Conservation (phyloP, 805 yeast genomes). For the Kazachstania martiniae region DNA sequence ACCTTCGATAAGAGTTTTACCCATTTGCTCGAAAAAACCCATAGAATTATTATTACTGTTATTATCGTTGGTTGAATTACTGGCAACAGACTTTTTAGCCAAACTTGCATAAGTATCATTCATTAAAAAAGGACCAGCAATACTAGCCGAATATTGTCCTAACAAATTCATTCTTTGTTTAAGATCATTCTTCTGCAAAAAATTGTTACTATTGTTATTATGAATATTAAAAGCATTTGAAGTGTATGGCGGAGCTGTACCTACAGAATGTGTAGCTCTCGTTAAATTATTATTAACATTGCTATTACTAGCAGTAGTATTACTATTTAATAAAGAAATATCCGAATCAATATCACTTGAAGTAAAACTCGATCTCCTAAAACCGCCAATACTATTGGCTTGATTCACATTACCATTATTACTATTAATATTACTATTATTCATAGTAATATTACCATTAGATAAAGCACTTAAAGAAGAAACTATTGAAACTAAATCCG, state of each 20-base stretch:
- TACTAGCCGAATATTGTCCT: conserved; percentile 20
- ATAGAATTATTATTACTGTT: background rate
- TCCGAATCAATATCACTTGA: conserved; percentile 18
- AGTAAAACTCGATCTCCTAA: conserved; percentile 23
- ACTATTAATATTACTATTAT: background rate
- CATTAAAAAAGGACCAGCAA: conserved; percentile 12
- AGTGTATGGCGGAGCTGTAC: conserved; percentile 22
- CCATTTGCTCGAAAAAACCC: conserved; percentile 27
- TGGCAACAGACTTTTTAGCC: conserved; percentile 1
- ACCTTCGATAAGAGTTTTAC: conserved; percentile 27
- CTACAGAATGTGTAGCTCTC: conserved; percentile 25
- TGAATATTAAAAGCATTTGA: conserved; percentile 3
- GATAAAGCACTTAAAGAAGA: conserved; percentile 29
- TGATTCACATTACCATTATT: conserved; percentile 1
- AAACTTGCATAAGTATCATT: conserved; percentile 1
- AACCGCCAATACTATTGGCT: conserved; percentile 15
- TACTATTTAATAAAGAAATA: conserved; percentile 5
- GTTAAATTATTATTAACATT: conserved; percentile 6
- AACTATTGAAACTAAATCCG: conserved; percentile 28
- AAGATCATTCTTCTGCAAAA: too few species aligned
- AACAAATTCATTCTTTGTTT: conserved; percentile 12
- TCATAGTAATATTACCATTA: conserved; percentile 4
- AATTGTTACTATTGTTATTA: conserved; percentile 1
- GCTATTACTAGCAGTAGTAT: conserved; percentile 1
- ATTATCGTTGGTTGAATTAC: conserved; percentile 1